Evolutionary conservation across 352 stramenopile genomes (phyloP).

Genomic region (Phytopythium chamaehyphon): DNA sequence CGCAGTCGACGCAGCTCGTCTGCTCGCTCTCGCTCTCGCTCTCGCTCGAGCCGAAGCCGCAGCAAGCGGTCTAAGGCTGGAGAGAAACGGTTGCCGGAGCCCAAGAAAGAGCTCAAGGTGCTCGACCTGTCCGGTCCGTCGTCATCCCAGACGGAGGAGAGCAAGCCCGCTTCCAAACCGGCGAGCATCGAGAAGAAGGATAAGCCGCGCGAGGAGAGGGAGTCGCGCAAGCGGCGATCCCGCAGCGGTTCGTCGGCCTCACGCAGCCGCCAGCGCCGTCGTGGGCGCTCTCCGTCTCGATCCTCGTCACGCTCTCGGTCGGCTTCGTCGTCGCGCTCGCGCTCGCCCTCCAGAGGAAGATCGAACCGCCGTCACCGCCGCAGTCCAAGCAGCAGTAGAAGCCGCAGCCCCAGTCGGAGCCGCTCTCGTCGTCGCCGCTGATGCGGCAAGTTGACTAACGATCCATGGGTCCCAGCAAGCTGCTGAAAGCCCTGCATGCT

Average conservation of each 20-base stretch:
- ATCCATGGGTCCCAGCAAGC: too few relatives aligned
- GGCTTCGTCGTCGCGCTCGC: conserved; percentile 14
- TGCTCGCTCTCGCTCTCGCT: neutral
- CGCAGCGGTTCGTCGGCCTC: conserved; percentile 19
- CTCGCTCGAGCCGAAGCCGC: neutral
- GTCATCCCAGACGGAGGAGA: conserved; percentile 13
- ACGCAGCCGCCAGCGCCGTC: conserved; percentile 12
- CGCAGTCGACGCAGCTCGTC: neutral
- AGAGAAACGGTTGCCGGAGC: conserved; percentile 9
- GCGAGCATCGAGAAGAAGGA: conserved; percentile 4
- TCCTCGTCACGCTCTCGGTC: conserved; percentile 18
- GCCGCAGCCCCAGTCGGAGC: too few relatives aligned
- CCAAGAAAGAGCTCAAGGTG: conserved; percentile 28
- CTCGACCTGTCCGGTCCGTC: conserved; percentile 20
- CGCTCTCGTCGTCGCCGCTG: too few relatives aligned
- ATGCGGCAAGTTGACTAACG: too few relatives aligned
- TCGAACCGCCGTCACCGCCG: too few relatives aligned
- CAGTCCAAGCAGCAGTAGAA: too few relatives aligned
- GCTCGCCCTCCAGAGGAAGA: conserved; percentile 23
- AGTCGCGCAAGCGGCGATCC: conserved; percentile 20
- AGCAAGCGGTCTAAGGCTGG: neutral
- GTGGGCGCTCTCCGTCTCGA: conserved; percentile 29
- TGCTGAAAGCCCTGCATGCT: too few relatives aligned
- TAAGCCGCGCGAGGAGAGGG: conserved; percentile 2
- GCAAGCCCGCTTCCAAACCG: conserved; percentile 4